Conservation (phyloP, 805 yeast genomes). For the Kazachstania bromeliacearum region DNA sequence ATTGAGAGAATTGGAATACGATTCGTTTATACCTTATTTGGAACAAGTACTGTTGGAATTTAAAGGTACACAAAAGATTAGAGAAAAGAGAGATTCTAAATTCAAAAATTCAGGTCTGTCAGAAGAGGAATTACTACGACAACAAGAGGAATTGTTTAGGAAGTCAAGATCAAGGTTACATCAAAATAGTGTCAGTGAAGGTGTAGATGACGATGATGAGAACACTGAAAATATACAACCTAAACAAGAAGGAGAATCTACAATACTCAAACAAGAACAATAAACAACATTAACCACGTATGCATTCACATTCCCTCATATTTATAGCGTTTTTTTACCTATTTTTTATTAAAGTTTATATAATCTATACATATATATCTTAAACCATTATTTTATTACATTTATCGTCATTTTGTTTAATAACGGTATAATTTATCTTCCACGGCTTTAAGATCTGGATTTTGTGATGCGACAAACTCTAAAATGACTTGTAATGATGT, state of each 20-base stretch:
- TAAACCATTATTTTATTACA: too few relatives aligned
- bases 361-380: too few relatives aligned
- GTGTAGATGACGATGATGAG: neutral
- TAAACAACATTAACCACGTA: too few relatives aligned
- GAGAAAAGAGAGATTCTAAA: conserved; percentile 86
- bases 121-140: conserved; percentile 84
- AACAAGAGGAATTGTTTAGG: conserved; percentile 88
- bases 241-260: conserved; percentile 1
- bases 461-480: conserved; percentile 27
- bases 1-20: conserved; percentile 75
- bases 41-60: conserved; percentile 76
- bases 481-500: conserved; percentile 25
- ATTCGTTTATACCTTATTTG: conserved; percentile 72
- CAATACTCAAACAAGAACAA: too few relatives aligned
- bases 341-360: too few relatives aligned
- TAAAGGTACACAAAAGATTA: conserved; percentile 77
- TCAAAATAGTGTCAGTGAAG: conserved; percentile 11
- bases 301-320: too few relatives aligned
- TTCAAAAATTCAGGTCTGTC: conserved; percentile 85
- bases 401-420: too few relatives aligned
- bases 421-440: too few relatives aligned
- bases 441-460: too few relatives aligned
- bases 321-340: too few relatives aligned
- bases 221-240: neutral
- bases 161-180: conserved; percentile 60